phyloP scores from a whole-genome alignment of 176 grass and related monocot genomes.

The Stipa capillata region DNA sequence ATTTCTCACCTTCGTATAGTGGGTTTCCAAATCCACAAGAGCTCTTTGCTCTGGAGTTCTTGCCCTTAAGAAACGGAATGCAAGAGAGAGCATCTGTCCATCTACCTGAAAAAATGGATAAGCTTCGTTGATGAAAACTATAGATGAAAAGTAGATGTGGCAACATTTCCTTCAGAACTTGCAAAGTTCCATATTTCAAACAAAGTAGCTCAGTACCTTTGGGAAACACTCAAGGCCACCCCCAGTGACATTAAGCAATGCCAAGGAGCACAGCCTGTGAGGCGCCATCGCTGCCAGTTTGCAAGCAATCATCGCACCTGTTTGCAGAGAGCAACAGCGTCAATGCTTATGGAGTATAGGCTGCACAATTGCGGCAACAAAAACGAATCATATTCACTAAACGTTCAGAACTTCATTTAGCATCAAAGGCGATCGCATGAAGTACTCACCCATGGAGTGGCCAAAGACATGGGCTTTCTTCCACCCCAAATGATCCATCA shows the following conservation, averaged over 20 bases:
- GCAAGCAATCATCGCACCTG: slow-evolving; percentile 95
- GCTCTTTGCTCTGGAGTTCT: slow-evolving; percentile 90
- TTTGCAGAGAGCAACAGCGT: not conserved
- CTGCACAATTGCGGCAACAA: not conserved
- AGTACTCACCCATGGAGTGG: slow-evolving; percentile 82
- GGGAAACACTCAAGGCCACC: slow-evolving; percentile 94
- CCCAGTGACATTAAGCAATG: slow-evolving; percentile 90
- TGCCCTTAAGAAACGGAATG: slow-evolving; percentile 89
- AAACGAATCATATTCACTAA: not conserved
- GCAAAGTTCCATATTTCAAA: not conserved
- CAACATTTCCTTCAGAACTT: no score
- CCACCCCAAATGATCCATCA: slow-evolving; percentile 95
- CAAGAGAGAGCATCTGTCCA: slow-evolving; percentile 77
- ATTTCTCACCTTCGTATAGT: slow-evolving; percentile 75
- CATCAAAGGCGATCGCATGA: not conserved
- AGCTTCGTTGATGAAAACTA: not conserved
- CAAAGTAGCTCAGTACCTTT: slow-evolving; percentile 38
- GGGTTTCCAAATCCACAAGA: slow-evolving; percentile 86
- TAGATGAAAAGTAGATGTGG: not conserved
- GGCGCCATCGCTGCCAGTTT: slow-evolving; percentile 75
- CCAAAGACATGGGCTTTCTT: slow-evolving; percentile 95
- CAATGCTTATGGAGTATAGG: not conserved
- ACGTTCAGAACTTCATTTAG: not conserved
- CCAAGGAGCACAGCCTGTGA: slow-evolving; percentile 68
- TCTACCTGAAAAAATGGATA: slow-evolving; percentile 55